phyloP scores from a whole-genome alignment of 2,329 filamentous ascomycete species.

The Exophiala aquamarina region DNA sequence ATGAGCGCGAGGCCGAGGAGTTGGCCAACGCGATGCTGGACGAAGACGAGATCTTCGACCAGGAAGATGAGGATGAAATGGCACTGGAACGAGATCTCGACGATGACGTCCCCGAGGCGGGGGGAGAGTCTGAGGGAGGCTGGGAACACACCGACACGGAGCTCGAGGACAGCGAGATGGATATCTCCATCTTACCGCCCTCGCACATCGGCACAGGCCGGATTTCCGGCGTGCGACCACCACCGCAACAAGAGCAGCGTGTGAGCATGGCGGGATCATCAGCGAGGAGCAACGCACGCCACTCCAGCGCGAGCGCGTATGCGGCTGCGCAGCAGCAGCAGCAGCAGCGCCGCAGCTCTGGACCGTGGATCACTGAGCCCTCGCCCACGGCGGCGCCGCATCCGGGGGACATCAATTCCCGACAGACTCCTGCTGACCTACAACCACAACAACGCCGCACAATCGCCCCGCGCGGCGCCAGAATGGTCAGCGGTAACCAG shows the following conservation, averaged over 20 bases:
- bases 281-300: not conserved
- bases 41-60: conserved; percentile 31
- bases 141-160: conserved; percentile 81
- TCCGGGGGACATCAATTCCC: too few species aligned
- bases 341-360: conserved; percentile 5
- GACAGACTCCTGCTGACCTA: too few species aligned
- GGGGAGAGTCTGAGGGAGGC: conserved; percentile 52
- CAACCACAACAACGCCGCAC: too few species aligned
- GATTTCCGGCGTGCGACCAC: not conserved
- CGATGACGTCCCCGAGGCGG: conserved; percentile 66
- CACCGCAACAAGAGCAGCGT: conserved; percentile 3
- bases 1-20: conserved; percentile 55
- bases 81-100: conserved; percentile 65
- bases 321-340: too few species aligned
- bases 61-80: conserved; percentile 32
- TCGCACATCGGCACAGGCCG: too few species aligned
- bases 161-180: conserved; percentile 24
- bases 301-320: not conserved
- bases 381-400: too few species aligned
- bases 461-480: too few species aligned
- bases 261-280: not conserved
- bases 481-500: conserved; percentile 8
- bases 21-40: conserved; percentile 39
- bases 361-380: conserved; percentile 18
- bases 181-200: conserved; percentile 22